Conservation (phyloP, 139 green algal genomes). For the Chara braunii region DNA sequence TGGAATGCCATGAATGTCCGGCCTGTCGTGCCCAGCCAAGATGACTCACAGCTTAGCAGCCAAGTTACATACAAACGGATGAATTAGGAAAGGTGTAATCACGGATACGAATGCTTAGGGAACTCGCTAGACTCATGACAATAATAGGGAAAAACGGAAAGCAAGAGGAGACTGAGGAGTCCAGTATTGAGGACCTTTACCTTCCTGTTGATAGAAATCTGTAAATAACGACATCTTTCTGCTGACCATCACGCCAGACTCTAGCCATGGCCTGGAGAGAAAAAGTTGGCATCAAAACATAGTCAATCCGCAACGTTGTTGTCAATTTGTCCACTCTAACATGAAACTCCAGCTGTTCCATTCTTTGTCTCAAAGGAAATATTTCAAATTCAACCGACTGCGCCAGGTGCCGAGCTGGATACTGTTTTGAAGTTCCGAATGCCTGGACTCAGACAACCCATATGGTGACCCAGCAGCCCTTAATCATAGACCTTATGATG, state of each 20-base stretch:
- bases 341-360: background rate
- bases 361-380: no score
- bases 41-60: no score
- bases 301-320: background rate
- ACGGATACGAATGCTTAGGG: background rate
- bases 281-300: background rate
- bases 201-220: slow-evolving; percentile 79
- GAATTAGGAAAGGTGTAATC: background rate
- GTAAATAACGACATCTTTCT: slow-evolving; percentile 93
- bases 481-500: no score
- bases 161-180: background rate
- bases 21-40: no score
- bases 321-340: background rate
- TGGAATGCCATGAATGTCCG: no score
- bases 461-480: no score
- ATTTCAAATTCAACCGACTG: no score
- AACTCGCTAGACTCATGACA: background rate
- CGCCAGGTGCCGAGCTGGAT: no score
- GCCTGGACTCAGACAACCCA: no score
- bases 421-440: no score
- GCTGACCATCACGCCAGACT: slow-evolving; percentile 95
- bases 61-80: no score
- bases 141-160: background rate
- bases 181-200: slow-evolving; percentile 1
- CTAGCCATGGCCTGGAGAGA: slow-evolving; percentile 52